Evolutionary conservation across 768 basidiomycete genomes (phyloP), one percentile per base, ranked within the genome.

Genomic region (Cantharellus anzutake): DNA sequence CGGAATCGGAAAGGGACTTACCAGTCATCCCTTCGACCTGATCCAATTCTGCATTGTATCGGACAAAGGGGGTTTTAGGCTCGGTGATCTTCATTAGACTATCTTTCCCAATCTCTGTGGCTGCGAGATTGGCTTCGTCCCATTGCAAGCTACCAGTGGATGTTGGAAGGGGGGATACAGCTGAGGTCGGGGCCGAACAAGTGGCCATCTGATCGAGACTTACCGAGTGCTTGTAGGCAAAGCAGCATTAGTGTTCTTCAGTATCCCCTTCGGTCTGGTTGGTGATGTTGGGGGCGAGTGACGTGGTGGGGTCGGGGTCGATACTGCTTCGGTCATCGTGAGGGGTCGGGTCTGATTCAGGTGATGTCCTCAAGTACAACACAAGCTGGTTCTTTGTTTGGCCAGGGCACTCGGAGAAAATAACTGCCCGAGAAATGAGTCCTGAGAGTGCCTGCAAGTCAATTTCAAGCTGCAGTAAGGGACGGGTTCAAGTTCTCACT

Each of bases 21-120:
- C 92, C 89, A 63, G 63, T 61, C 60, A 73, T 65, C 3, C 85
- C 82, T 70, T 91, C 88, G 50, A 90, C 72, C 59, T 78, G 78
- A 69, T 91, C 88, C n/a, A 83, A 83, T 68, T 85, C 83, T 2
- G 87, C 78, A 66, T 91, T 86, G 70, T 91, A 93, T 64, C 89
- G 76, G 59, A 97, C 92, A 71, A 86, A 97, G 2, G 92, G 92
- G 5, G 92, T 97, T 78, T 97, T 97, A 58, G 92, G 92, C 67
- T 97, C 92, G 2, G 88, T 91, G 67, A 97, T 97, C 80, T 96
- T 97, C 92, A 96, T 97, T 68, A 91, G 74, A 63, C 88, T 92
- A 67, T 94, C 91, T 71, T 94, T 94, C 76, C 86, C 81, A 64
- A 90, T 82, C 71, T 97, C 92, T 0, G 92, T 96, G 66, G 87